Base-by-base conservation (phyloP, 768 basidiomycete genomes). In the Collybiopsis confluens region DNA sequence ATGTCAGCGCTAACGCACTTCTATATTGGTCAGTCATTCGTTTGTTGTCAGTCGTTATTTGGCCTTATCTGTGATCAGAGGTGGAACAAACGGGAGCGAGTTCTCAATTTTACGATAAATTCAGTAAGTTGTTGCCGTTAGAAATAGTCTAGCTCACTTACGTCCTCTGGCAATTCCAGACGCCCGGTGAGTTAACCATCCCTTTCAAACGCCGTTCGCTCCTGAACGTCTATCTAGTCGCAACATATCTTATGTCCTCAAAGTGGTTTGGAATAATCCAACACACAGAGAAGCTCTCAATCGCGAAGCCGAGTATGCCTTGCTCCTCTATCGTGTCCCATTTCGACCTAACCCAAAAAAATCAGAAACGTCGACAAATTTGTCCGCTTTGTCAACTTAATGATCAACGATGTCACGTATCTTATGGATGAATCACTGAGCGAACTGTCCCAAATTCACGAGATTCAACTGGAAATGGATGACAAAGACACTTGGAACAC, bases 391-490 rank as follows among this genome's bases (percentile, higher is more conserved):
- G 81, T 95, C 72, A 98, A 99, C 71, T 76, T 98, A 62, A 90
- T 98, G 83, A 97, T 98, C 75, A 98, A 97, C 78, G 97, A 99
- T 62, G 93, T 96, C 52, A 98, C 96, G 8, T 98, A 94, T 69
- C 88, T 98, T 49, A 86, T 99, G 80, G 94, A 98, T 66, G 97
- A 99, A 63, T 96, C 93, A 8, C 76, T 98, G 45, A 84, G 84
- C 61, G 90, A 95, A 58, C 77, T 99, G 47, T 77, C 83, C 10
- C 90, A 96, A 64, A 97, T 99, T 58, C 84, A 89, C 66, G 84
- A 80, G 55, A 86, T 98, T 46, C 88, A 96, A 66, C 72, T 73
- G 0, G 89, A 95, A 65, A 96, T 95, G 87, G 83, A 82, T 42
- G 80, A 94, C 67, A 74, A 76, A 49, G 77, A 68, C 2, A 71